Conservation (phyloP, 805 yeast genomes). For the Wickerhamiella allomyrinae region DNA sequence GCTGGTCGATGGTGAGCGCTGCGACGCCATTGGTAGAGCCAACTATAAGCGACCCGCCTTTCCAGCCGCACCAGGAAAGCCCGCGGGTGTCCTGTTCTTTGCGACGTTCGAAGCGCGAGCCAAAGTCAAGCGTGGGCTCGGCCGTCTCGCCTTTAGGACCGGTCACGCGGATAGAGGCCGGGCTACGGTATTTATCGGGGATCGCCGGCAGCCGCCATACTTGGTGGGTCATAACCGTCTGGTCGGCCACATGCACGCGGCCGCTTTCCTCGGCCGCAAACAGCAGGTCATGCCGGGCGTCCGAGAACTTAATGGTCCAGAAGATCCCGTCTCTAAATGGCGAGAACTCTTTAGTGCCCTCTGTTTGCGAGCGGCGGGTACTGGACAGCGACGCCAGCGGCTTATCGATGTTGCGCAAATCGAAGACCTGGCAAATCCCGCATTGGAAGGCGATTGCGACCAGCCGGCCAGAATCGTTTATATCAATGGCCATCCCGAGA, state of each 20-base stretch:
- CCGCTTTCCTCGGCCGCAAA: constrained; percentile 76
- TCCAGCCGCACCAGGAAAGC: constrained; percentile 40
- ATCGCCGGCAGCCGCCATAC: background rate
- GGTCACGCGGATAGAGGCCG: background rate
- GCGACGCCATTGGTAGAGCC: constrained; percentile 57
- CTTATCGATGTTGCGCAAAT: constrained; percentile 39
- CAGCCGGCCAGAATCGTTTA: constrained; percentile 56
- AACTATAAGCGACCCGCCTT: constrained; percentile 39
- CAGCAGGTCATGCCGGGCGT: constrained; percentile 60
- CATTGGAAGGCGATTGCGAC: constrained; percentile 78
- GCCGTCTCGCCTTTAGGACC: background rate
- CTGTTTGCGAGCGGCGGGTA: constrained; percentile 23
- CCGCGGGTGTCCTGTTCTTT: constrained; percentile 43
- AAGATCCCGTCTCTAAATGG: constrained; percentile 45
- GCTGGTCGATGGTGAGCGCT: constrained; percentile 6
- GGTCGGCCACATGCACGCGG: constrained; percentile 43
- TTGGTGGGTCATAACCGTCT: background rate
- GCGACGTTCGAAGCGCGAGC: background rate
- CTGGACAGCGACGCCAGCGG: constrained; percentile 28
- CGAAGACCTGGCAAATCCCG: constrained; percentile 67
- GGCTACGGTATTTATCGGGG: background rate
- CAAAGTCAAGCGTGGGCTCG: background rate
- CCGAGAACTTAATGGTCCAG: constrained; percentile 46
- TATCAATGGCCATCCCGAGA: constrained; percentile 71
- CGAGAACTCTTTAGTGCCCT: background rate